phyloP scores from a whole-genome alignment of 2,329 filamentous ascomycete species.

The Zymoseptoria pseudotritici region DNA sequence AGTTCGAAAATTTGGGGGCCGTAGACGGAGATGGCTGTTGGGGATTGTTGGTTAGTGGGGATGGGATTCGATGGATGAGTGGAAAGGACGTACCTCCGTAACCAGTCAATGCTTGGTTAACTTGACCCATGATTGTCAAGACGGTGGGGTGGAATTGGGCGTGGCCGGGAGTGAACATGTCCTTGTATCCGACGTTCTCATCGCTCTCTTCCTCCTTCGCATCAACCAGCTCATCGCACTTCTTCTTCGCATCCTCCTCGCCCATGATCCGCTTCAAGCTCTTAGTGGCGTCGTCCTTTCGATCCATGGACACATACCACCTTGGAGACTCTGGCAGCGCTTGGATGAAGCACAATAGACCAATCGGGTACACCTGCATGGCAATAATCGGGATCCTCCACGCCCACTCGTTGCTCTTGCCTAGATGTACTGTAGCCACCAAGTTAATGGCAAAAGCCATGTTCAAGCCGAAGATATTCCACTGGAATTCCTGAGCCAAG shows the following conservation, averaged over 20 bases:
- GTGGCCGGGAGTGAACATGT: conserved; percentile 51
- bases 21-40: conserved; percentile 52
- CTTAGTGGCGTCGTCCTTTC: conserved; percentile 44
- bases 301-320: conserved; percentile 49
- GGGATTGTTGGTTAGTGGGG: background rate
- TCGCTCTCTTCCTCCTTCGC: conserved; percentile 43
- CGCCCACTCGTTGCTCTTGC: conserved; percentile 53
- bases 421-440: conserved; percentile 45
- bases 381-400: conserved; percentile 55
- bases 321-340: conserved; percentile 51
- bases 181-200: conserved; percentile 44
- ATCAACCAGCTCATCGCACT: conserved; percentile 44
- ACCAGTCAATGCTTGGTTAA: conserved; percentile 53
- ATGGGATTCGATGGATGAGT: background rate
- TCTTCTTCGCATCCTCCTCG: conserved; percentile 42
- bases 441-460: conserved; percentile 56
- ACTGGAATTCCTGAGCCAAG: conserved; percentile 56
- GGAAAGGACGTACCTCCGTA: conserved; percentile 19
- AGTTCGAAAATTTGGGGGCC: conserved; percentile 58
- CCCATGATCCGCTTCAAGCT: conserved; percentile 45
- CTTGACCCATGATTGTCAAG: conserved; percentile 55
- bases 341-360: conserved; percentile 47
- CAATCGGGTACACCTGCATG: conserved; percentile 53
- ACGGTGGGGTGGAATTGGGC: conserved; percentile 54
- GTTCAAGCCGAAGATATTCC: conserved; percentile 56